Evolutionary conservation across 805 yeast species (phyloP).

Genomic region (Candida endomychidarum): DNA sequence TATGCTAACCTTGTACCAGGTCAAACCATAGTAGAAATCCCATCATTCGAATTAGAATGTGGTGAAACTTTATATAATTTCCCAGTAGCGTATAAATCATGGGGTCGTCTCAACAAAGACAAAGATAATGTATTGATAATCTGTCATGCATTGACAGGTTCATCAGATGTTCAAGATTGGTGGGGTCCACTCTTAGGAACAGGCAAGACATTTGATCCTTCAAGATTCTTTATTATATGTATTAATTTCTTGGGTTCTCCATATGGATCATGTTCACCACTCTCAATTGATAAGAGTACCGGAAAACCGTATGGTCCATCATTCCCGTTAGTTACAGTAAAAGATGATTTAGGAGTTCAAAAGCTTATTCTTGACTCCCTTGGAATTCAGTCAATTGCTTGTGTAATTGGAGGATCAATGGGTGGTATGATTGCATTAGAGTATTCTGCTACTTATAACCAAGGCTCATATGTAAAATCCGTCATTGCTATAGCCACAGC

Average conservation of each 20-base stretch:
- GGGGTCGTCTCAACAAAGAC: slow-evolving; percentile 79
- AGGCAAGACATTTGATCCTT: slow-evolving; percentile 86
- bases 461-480: slow-evolving; percentile 62
- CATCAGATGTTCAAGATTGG: slow-evolving; percentile 95
- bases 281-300: slow-evolving; percentile 74
- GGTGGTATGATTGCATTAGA: slow-evolving; percentile 97
- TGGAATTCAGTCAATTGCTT: slow-evolving; percentile 77
- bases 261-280: slow-evolving; percentile 92
- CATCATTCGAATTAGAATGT: slow-evolving; percentile 73
- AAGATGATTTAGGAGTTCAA: slow-evolving; percentile 87
- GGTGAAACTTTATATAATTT: slow-evolving; percentile 71
- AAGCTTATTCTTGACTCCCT: slow-evolving; percentile 72
- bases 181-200: slow-evolving; percentile 96
- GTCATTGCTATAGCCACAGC: slow-evolving; percentile 88
- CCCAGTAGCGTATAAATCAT: slow-evolving; percentile 93
- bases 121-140: slow-evolving; percentile 83
- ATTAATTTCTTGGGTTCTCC: slow-evolving; percentile 95
- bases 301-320: slow-evolving; percentile 86
- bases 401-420: slow-evolving; percentile 96
- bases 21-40: slow-evolving; percentile 78
- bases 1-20: slow-evolving; percentile 67
- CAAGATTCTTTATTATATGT: slow-evolving; percentile 82
- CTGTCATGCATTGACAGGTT: slow-evolving; percentile 94
- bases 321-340: slow-evolving; percentile 89
- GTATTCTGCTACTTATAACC: slow-evolving; percentile 66